Conservation (phyloP, 2,329 filamentous ascomycete genomes). For the Phialemonium atrogriseum region DNA sequence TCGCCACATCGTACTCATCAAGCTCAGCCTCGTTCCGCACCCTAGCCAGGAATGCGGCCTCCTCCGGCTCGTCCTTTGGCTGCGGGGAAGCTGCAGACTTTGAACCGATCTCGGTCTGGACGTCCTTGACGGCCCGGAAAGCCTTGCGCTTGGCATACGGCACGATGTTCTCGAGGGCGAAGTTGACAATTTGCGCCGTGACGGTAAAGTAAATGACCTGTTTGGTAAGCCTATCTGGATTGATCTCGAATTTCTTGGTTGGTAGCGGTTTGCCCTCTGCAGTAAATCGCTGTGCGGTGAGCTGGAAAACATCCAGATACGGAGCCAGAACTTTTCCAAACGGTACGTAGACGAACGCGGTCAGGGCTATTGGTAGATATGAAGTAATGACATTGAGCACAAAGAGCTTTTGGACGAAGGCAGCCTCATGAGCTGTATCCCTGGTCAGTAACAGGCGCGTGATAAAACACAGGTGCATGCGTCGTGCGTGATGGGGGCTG, state of each 20-base stretch:
- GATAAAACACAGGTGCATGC: no score
- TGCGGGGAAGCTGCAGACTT: slow-evolving; percentile 40
- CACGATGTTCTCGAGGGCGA: slow-evolving; percentile 75
- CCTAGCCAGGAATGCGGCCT: slow-evolving; percentile 69
- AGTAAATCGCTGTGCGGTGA: slow-evolving; percentile 66
- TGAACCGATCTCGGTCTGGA: slow-evolving; percentile 47
- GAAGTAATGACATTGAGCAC: slow-evolving; percentile 95
- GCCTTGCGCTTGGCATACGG: slow-evolving; percentile 76
- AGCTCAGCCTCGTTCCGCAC: slow-evolving; percentile 79
- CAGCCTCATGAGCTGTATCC: slow-evolving; percentile 61
- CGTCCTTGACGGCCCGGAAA: slow-evolving; percentile 70
- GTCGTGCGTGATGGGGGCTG: slow-evolving; percentile 4
- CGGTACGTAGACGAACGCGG: slow-evolving; percentile 88
- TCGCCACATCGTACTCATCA: slow-evolving; percentile 78
- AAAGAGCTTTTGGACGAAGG: slow-evolving; percentile 87
- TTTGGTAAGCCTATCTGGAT: slow-evolving; percentile 72
- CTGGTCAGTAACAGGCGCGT: slow-evolving; percentile 12
- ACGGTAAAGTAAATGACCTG: slow-evolving; percentile 96
- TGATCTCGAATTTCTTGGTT: slow-evolving; percentile 65
- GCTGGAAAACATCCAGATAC: slow-evolving; percentile 73
- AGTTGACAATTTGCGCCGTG: slow-evolving; percentile 84
- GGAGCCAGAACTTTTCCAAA: slow-evolving; percentile 80
- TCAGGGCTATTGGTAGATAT: slow-evolving; percentile 85
- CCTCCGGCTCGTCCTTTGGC: slow-evolving; percentile 62
- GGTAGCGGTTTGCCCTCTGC: slow-evolving; percentile 65